Percentiles rank a stretch among this genome's conserved stretches.
phyloP scores from a whole-genome alignment of 345 rosid genomes.

The Bruguiera parviflora region DNA sequence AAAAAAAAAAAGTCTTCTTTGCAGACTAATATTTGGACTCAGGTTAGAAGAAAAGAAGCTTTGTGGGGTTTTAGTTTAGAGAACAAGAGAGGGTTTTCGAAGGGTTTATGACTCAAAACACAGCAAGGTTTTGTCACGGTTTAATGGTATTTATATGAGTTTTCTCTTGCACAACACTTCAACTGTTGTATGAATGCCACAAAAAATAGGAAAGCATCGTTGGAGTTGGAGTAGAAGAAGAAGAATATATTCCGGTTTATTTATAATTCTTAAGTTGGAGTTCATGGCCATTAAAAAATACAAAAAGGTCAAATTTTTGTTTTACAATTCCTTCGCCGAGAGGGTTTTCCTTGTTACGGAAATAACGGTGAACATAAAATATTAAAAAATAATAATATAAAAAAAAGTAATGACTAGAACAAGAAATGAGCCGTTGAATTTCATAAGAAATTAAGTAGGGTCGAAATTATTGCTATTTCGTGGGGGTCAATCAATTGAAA shows the following conservation, averaged over 20 bases:
- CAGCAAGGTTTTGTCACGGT: not conserved
- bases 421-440: too few relatives aligned
- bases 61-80: not conserved
- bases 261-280: not conserved
- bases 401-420: too few relatives aligned
- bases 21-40: not conserved
- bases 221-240: not conserved
- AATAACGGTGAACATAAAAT: not conserved
- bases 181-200: not conserved
- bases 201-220: not conserved
- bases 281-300: not conserved
- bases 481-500: too few relatives aligned
- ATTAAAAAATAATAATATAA: too few relatives aligned
- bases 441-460: too few relatives aligned
- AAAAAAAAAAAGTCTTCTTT: too few relatives aligned
- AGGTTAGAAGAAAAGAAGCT: not conserved
- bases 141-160: not conserved
- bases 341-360: slow-evolving; percentile 10
- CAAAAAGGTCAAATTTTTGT: not conserved
- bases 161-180: not conserved
- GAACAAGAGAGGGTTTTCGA: not conserved
- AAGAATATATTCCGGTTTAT: not conserved
- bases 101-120: not conserved
- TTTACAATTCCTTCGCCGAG: not conserved
- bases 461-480: too few relatives aligned